These are phyloP conservation scores for Haplosporangium gracile DNA, from an alignment of 192 early-diverging fungal genomes.

Conservation along the genomic window DNA sequence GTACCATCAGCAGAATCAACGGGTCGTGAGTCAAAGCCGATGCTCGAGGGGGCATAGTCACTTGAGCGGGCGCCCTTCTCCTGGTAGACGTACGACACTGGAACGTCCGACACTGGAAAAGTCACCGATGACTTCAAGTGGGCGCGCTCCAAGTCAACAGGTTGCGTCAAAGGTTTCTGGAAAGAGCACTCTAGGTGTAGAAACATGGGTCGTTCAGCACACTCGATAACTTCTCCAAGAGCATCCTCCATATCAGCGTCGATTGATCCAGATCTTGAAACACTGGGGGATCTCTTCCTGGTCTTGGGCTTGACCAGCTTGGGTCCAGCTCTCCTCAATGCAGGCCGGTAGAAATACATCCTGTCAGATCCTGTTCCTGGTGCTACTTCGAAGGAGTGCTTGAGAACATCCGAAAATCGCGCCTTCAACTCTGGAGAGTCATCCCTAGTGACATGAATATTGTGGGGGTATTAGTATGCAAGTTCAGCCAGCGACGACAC, in stretches of 20 bases:
- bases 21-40: conserved; percentile 73
- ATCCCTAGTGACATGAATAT: conserved; percentile 32
- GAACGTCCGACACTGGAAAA: conserved; percentile 71
- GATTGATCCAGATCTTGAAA: conserved; percentile 43
- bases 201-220: conserved; percentile 79
- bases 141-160: conserved; percentile 55
- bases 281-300: conserved; percentile 54
- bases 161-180: conserved; percentile 57
- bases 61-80: conserved; percentile 38
- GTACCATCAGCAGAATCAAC: conserved; percentile 79
- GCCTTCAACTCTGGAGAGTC: conserved; percentile 55
- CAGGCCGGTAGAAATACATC: conserved; percentile 77
- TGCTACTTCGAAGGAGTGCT: conserved; percentile 73
- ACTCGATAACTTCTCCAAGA: conserved; percentile 63
- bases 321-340: conserved; percentile 44
- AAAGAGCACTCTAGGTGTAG: conserved; percentile 77
- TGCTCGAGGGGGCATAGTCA: conserved; percentile 70
- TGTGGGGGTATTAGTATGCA: neutral
- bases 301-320: conserved; percentile 47
- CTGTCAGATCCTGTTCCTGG: conserved; percentile 44
- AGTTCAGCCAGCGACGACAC: neutral
- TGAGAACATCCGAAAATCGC: conserved; percentile 69
- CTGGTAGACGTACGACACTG: conserved; percentile 70
- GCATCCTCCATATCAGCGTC: conserved; percentile 55
- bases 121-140: conserved; percentile 39